Base-by-base conservation (phyloP, 73 alveolate genomes). In the Paramecium biaurelia region DNA sequence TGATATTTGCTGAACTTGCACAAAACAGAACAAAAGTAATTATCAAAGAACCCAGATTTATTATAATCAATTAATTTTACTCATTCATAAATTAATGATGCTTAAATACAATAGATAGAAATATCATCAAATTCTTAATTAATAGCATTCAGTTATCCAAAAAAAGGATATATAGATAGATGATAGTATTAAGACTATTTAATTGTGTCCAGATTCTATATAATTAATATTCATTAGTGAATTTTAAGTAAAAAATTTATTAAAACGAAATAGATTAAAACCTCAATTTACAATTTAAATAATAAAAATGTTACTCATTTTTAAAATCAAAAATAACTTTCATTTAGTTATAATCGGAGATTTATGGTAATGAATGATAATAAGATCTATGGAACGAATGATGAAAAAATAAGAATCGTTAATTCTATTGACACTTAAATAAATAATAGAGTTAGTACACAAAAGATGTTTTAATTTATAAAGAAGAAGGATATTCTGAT, bases 361-460 rank as follows among this genome's bases (percentile, higher is more conserved):
- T 97, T 97, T 92, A 95, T 96, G 98, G 99, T 99, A 28, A 85
- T n/a, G n/a, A n/a, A n/a, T n/a, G n/a, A n/a, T n/a, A n/a, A n/a
- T n/a, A n/a, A n/a, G n/a, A n/a, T n/a, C n/a, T n/a, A n/a, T 41
- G 89, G 72, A n/a, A 20, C 67, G 10, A 28, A 76, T 76, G 89
- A 76, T 76, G 89, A 76, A n/a, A 76, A 76, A 45, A 8, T 76
- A 28, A 38, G 89, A 42, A 42, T 76, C 18, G 21, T n/a, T 43
- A 10, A 79, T 43, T 79, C 24, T 47, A 23, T 24, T 79, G 7
- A 43, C 90, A 9, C 43, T 79, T 2, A 79, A 24, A 79, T 47
- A 42, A 79, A 23, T 79, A 41, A 21, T 34, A 41, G 90, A 79
- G 4, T 79, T 79, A 43, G 90, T 43, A 11, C 45, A 37, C 34